These are phyloP conservation scores for Metarhizium guizhouense DNA, from an alignment of 2,329 filamentous ascomycete genomes.

Conservation along the genomic window DNA sequence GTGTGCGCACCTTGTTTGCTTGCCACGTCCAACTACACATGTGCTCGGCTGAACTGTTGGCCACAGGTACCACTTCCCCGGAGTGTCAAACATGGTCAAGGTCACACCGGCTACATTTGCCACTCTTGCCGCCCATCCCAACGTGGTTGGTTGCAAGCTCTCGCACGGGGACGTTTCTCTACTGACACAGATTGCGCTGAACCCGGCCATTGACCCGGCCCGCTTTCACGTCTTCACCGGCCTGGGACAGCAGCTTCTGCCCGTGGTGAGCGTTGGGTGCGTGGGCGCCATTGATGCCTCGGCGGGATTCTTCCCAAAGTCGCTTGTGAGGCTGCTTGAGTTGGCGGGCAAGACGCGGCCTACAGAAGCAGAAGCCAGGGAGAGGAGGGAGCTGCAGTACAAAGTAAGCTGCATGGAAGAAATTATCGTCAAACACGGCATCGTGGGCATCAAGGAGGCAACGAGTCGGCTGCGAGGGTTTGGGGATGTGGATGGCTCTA, in stretches of 20 bases:
- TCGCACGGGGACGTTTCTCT: constrained; percentile 59
- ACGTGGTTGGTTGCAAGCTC: constrained; percentile 62
- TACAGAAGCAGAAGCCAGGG: constrained; percentile 32
- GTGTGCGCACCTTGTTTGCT: constrained; percentile 10
- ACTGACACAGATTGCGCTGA: constrained; percentile 51
- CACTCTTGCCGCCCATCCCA: constrained; percentile 49
- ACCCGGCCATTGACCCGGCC: constrained; percentile 48
- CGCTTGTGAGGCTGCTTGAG: constrained; percentile 48
- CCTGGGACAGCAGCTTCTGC: constrained; percentile 56
- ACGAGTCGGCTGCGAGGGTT: constrained; percentile 48
- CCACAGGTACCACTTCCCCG: constrained; percentile 53
- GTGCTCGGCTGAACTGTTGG: too few species aligned
- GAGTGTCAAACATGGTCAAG: constrained; percentile 56
- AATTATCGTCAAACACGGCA: constrained; percentile 49
- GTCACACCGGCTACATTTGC: constrained; percentile 49
- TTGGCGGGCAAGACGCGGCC: constrained; percentile 24
- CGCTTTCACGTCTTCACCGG: constrained; percentile 56
- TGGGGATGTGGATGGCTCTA: constrained; percentile 49
- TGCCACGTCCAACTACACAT: too few species aligned
- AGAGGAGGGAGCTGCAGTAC: constrained; percentile 49
- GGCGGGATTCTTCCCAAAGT: constrained; percentile 54
- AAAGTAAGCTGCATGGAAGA: constrained; percentile 53
- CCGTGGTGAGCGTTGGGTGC: constrained; percentile 48
- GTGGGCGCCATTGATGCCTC: constrained; percentile 54
- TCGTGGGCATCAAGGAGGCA: constrained; percentile 58